A percentile compares a stretch with the other conserved stretches of the same genome.
Conservation (phyloP, 2,329 filamentous ascomycete species). For the Kalaharituber pfeilii region DNA sequence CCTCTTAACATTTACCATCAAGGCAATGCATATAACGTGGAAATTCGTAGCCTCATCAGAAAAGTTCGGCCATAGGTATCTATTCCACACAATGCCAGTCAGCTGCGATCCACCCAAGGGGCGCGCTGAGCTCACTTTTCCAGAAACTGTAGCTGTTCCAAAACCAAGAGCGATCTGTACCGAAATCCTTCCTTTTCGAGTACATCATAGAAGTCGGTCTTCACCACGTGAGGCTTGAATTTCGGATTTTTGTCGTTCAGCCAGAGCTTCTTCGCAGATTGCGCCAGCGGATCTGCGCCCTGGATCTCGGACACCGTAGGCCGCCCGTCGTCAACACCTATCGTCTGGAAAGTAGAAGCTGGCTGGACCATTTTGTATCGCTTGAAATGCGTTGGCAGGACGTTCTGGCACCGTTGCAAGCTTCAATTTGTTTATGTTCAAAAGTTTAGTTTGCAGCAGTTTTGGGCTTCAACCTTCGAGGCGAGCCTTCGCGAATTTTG, state of each 20-base stretch:
- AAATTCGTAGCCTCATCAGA: conserved; percentile 76
- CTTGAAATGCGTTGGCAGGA: background rate
- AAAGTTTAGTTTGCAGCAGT: no score
- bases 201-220: conserved; percentile 73
- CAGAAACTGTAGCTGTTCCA: conserved; percentile 80
- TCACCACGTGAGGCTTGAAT: conserved; percentile 61
- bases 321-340: conserved; percentile 30
- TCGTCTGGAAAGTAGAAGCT: background rate
- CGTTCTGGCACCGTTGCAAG: no score
- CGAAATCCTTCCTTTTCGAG: conserved; percentile 67
- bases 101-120: background rate
- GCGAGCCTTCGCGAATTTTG: no score
- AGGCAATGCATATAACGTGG: conserved; percentile 69
- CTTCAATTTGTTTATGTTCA: no score
- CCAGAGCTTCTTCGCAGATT: conserved; percentile 74
- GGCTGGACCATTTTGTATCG: background rate
- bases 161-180: conserved; percentile 56
- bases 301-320: conserved; percentile 52
- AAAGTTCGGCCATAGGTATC: conserved; percentile 91
- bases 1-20: conserved; percentile 76
- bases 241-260: conserved; percentile 41
- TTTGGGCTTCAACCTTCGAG: no score
- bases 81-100: conserved; percentile 24
- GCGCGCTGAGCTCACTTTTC: conserved; percentile 43
- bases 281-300: conserved; percentile 53